These are phyloP conservation scores for Apiospora malaysiana DNA, from an alignment of 2,329 filamentous ascomycete genomes.

Conservation along the genomic window DNA sequence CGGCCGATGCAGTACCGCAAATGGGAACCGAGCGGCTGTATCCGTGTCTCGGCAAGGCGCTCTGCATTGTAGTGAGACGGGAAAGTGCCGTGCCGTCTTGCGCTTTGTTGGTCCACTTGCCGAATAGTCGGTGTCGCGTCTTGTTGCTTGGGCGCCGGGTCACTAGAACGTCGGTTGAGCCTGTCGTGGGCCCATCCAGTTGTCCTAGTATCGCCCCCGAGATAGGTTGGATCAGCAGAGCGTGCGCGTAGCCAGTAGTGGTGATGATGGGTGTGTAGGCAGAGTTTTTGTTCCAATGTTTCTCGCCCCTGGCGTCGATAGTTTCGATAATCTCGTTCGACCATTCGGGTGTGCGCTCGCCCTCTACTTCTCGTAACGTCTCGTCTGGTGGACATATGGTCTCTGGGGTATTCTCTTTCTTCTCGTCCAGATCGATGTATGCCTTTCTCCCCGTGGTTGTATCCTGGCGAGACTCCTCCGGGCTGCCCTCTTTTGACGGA, in stretches of 20 bases:
- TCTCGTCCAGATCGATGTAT: background rate
- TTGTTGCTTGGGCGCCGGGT: conserved; percentile 23
- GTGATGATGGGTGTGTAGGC: conserved; percentile 65
- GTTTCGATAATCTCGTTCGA: conserved; percentile 18
- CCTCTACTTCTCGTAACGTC: background rate
- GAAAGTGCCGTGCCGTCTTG: conserved; percentile 30
- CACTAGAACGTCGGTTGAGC: conserved; percentile 23
- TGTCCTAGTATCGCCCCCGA: background rate
- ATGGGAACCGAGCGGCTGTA: conserved; percentile 33
- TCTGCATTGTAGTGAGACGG: conserved; percentile 36
- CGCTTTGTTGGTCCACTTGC: conserved; percentile 22
- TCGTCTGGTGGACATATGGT: background rate
- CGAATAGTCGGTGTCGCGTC: conserved; percentile 24
- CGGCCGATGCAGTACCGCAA: conserved; percentile 34
- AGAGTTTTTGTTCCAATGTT: conserved; percentile 40
- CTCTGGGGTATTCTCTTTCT: too few relatives aligned
- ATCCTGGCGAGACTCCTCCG: background rate
- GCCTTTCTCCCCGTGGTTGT: background rate
- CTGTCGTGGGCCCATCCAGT: conserved; percentile 7
- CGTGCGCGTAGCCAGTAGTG: conserved; percentile 61
- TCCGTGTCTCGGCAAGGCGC: conserved; percentile 34
- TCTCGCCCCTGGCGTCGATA: background rate
- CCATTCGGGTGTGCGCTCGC: conserved; percentile 17
- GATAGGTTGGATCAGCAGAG: conserved; percentile 28
- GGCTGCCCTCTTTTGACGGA: background rate